Base-by-base conservation (phyloP, 495 filamentous ascomycete genomes). In the Amorphotheca resinae region DNA sequence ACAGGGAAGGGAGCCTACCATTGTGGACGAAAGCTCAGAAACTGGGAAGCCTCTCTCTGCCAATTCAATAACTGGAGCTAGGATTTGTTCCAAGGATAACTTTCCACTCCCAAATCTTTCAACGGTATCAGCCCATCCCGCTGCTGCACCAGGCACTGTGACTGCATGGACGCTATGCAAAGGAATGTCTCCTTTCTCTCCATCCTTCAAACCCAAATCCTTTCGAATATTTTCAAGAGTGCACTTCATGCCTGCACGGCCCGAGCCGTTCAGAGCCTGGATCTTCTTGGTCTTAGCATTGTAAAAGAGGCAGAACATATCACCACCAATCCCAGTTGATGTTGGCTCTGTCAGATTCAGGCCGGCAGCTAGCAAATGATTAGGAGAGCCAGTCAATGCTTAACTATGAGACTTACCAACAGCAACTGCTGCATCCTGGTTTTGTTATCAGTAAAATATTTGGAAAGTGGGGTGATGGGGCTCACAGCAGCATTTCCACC, bases 221-320 rank as follows among this genome's bases (percentile, higher is more conserved):
- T 71, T 65, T 21, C 83, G 70, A 37, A 93, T 70, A 11, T 66
- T 63, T 48, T 84, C 77, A 5, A 94, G 67, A 0, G 81, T 84
- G 26, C 63, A 75, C 16, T 74, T 73, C n/a, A 59, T 66, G 1
- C 84, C 77, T 3, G 86, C 77, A 15, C 93, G 75, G 12, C 91
- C 91, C 1, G 87, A 94, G 20, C 88, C 93, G 61, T 98, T 98
- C 48, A 98, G 62, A 7, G 84, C 82, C 46, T 77, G 79, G 9
- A 95, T 76, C 44, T 80, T 84, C 52, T 79, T 80, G 0, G 79
- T 89, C 50, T 81, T 74, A 38, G 84, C 81, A 54, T 86, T 71
- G 64, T 93, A 96, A 70, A 79, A 96, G 8, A 98, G 78, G 59
- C 86, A 93, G 69, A 98, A 98, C 78, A 95, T 87, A 64, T 98